phyloP scores from a whole-genome alignment of 2,329 filamentous ascomycete genomes.

The Incumbomyces delicatus region DNA sequence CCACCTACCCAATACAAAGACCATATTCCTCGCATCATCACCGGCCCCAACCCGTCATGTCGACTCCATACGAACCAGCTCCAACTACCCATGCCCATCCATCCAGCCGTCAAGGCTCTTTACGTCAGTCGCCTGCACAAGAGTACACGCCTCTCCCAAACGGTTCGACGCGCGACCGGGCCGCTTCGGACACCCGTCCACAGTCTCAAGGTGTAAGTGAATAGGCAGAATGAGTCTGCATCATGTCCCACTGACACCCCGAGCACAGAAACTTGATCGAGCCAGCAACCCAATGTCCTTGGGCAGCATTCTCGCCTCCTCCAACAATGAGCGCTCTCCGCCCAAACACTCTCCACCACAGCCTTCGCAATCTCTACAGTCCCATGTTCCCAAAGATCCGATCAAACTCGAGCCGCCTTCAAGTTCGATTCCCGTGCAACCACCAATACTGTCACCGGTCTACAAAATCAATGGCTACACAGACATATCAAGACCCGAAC shows the following conservation, averaged over 20 bases:
- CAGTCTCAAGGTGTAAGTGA: slow-evolving; percentile 30
- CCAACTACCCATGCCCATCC: slow-evolving; percentile 34
- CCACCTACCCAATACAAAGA: slow-evolving; percentile 15
- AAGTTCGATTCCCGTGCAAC: slow-evolving; percentile 19
- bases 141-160: slow-evolving; percentile 30
- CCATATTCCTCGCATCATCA: slow-evolving; percentile 13
- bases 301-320: slow-evolving; percentile 64
- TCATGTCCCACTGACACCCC: slow-evolving; percentile 16
- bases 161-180: slow-evolving; percentile 25
- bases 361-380: slow-evolving; percentile 20
- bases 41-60: not conserved
- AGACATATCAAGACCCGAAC: slow-evolving; percentile 32
- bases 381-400: slow-evolving; percentile 19
- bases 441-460: slow-evolving; percentile 13
- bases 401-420: slow-evolving; percentile 24
- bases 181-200: slow-evolving; percentile 28
- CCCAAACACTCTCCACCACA: slow-evolving; percentile 16
- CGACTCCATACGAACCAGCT: slow-evolving; percentile 11
- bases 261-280: slow-evolving; percentile 56
- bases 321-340: slow-evolving; percentile 22
- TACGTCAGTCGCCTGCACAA: slow-evolving; percentile 33
- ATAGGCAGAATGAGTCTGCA: not conserved
- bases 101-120: slow-evolving; percentile 26
- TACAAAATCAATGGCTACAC: slow-evolving; percentile 10
- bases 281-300: slow-evolving; percentile 88